Base-by-base conservation (phyloP, 257 asterid genomes). In the Ilex aquifolium region DNA sequence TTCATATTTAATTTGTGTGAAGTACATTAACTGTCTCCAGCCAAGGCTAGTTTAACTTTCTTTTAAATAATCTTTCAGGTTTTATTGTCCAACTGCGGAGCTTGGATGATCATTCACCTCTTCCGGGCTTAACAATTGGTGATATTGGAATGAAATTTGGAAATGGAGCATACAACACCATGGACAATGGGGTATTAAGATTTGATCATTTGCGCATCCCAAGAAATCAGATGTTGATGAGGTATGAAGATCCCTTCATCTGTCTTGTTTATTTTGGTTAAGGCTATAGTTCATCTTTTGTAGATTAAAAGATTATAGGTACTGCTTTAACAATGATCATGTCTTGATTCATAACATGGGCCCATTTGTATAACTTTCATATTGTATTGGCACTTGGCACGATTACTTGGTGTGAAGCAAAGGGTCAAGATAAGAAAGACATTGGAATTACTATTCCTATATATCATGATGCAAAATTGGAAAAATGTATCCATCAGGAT, bases 71-170 rank as follows among this genome's bases (percentile, higher is more conserved):
- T 31, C 32, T 44, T 68, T 42, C 54, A 93, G 97, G 97, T 62
- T 93, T 93, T 64, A 93, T 93, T 64, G 96, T 88, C 59, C 99
- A 90, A 75, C 56, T 90, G 59, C 94, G 99, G 76, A 80, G 86
- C 77, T 68, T 90, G 88, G 99, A 93, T 72, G 86, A 90, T 77
- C 99, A 90, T 68, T 70, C 13, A 31, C 96, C 99, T 65, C 88
- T 87, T 76, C 91, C 95, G 31, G 97, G 97, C 54, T 70, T 93
- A 67, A 93, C 96, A 13, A 61, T 93, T 74, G 99, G 95, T 72
- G 99, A 93, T 66, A 88, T 93, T 69, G 99, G 99, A 72, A 85
- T 82, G 94, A 90, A 93, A 81, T 93, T 93, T 64, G 99, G 99
- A 62, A 93, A 86, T 69, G 99, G 99, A 68, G 99, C 95, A 32